These are phyloP conservation scores for Jamesozyma piceae DNA, from an alignment of 805 yeast genomes.

Conservation along the genomic window DNA sequence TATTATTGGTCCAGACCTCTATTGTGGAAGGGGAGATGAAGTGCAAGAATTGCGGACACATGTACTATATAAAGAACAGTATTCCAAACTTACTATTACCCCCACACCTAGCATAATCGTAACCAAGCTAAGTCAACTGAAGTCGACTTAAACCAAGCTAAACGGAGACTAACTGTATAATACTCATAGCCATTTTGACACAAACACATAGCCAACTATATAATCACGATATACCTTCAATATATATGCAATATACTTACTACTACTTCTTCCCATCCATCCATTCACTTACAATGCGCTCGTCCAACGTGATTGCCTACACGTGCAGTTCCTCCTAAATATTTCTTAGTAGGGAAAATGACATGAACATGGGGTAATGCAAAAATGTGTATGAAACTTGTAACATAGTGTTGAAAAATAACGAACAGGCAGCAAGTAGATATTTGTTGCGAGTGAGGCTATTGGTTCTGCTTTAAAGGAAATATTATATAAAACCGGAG, in stretches of 20 bases:
- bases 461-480: too few relatives aligned
- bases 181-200: not conserved
- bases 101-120: conserved; percentile 65
- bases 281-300: too few relatives aligned
- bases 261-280: too few relatives aligned
- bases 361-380: too few relatives aligned
- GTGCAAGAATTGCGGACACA: conserved; percentile 78
- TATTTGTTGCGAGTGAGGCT: too few relatives aligned
- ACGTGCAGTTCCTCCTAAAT: too few relatives aligned
- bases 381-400: too few relatives aligned
- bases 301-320: too few relatives aligned
- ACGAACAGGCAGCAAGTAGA: too few relatives aligned
- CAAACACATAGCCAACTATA: not conserved
- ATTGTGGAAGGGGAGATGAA: conserved; percentile 83
- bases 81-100: conserved; percentile 92
- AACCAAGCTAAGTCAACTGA: not conserved
- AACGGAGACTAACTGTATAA: not conserved
- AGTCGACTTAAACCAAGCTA: not conserved
- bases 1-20: conserved; percentile 72
- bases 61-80: conserved; percentile 82
- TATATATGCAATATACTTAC: not conserved
- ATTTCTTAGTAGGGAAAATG: too few relatives aligned
- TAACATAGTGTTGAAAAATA: too few relatives aligned
- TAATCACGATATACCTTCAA: not conserved
- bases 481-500: too few relatives aligned